Base-by-base conservation (phyloP, 108 stramenopile genomes). In the Pseudonitzschia pungens region DNA sequence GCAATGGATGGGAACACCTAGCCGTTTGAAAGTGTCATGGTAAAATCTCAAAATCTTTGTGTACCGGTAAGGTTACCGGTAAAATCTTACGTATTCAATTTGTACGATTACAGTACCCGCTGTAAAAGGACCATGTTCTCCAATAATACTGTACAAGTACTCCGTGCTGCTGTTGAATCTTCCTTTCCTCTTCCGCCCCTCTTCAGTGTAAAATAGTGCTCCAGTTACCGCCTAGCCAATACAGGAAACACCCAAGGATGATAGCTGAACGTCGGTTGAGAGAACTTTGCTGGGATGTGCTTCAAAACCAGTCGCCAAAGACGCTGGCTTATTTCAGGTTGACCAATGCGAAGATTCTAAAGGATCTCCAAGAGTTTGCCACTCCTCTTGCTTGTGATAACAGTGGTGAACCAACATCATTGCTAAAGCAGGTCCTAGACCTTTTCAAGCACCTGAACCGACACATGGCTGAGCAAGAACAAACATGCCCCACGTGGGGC, bases 321-420 rank as follows among this genome's bases (percentile, higher is more conserved):
- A 71, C 71, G 0, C 55, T 71, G 58, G 56, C 71, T 15, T 71
- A 43, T 71, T 71, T 56, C 41, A 58, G 71, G 58, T 40, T 71
- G 18, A 44, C 71, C 12, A 58, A 71, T 71, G 5, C 50, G 11
- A 10, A 26, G 1, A 71, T 71, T 22, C 0, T 59, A 2, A 22
- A 71, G 41, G 58, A 18, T 21, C 71, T 71, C 1, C 21, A 58
- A 28, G 32, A 55, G 0, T 71, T 71, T 54, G 71, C 71, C 40
- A 29, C 36, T 16, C 6, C 68, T 29, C 45, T 9, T 28, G 21
- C 9, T 28, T 24, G 18, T 33, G 16, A 32, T 56, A 28, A 5
- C 16, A 12, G 7, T 28, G 40, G 43, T 4, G 9, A 33, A 7
- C 12, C 53, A 41, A 40, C 15, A 22, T 16, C 55, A 16, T 43